Evolutionary conservation across 306 rosid species (phyloP), one percentile per base, ranked within the genome.

Genomic region (Medicago ruthenica): DNA sequence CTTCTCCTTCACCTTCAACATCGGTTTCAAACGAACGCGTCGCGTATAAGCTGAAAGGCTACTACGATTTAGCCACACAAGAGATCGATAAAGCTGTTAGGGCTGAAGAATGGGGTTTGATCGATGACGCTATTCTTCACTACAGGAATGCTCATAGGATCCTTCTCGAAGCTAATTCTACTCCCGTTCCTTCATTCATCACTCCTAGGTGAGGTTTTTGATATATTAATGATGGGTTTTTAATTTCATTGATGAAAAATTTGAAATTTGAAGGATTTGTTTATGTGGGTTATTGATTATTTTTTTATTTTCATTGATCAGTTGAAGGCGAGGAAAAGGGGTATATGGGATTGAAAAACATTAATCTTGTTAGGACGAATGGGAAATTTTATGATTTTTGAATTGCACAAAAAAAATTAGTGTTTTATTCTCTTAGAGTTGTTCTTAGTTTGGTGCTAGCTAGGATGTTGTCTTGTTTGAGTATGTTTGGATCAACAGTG

Each of bases 91-190:
- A 92, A 73, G 98, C 90, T 64, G 97, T 95, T 81, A 85, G 97
- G 80, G 98, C 98, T 7, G 98, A 95, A 79, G 98, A 95, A 74
- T 95, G 98, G 97, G 97, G 96, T 12, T 65, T 95, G 71, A 40
- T 86, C 54, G 92, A 92, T 71, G 93, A 95, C 24, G 97, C 98
- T 71, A 75, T 95, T 78, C 85, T 76, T 63, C 96, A 90, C 83
- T 95, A 92, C 65, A 82, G 81, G 70, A 89, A 85, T 82, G 93
- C 97, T 1, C 93, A 89, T 21, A 84, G 95, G n/a, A 85, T 95
- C 57, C 90, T 95, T 37, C 60, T 69, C 5, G 98, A 95, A 82
- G 97, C 97, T 31, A 82, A 75, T 85, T 95, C 98, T 0, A 92
- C 97, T 11, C 74, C 82, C 5, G 89, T 80, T 20, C 97, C 97